phyloP scores from a whole-genome alignment of 208 protist species.

The Crithidia bombi region DNA sequence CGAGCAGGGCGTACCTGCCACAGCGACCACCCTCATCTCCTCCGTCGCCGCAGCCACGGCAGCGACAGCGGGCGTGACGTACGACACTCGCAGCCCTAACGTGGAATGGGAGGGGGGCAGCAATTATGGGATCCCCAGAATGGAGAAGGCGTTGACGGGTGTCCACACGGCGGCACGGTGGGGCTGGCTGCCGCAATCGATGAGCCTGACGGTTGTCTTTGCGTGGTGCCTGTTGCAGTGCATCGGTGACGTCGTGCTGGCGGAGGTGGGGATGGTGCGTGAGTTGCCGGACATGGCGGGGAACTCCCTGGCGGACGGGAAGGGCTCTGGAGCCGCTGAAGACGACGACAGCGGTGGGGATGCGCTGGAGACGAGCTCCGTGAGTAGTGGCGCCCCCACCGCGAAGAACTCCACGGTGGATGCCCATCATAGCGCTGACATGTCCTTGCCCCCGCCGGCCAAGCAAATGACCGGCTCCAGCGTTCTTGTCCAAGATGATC shows the following conservation, averaged over 20 bases:
- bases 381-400: neutral
- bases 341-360: neutral
- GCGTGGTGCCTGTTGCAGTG: slow-evolving; percentile 32
- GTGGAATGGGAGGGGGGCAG: neutral
- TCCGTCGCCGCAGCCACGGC: neutral
- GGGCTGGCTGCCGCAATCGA: slow-evolving; percentile 30
- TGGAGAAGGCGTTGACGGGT: neutral
- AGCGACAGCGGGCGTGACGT: neutral
- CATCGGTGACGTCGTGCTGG: slow-evolving; percentile 29
- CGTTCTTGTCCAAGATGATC: neutral
- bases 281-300: slow-evolving; percentile 1
- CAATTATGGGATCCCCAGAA: too few relatives aligned
- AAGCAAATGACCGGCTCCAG: neutral
- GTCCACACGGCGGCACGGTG: slow-evolving; percentile 15
- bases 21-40: slow-evolving; percentile 25
- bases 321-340: neutral
- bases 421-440: neutral
- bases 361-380: neutral
- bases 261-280: slow-evolving; percentile 21
- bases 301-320: neutral
- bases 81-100: neutral
- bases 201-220: slow-evolving; percentile 3
- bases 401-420: neutral
- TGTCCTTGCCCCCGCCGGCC: neutral
- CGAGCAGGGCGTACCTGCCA: slow-evolving; percentile 39